Evolutionary conservation across 495 filamentous ascomycete species (phyloP), one percentile per base, ranked within the genome.

Genomic region (Sabuloglossum arenarium): DNA sequence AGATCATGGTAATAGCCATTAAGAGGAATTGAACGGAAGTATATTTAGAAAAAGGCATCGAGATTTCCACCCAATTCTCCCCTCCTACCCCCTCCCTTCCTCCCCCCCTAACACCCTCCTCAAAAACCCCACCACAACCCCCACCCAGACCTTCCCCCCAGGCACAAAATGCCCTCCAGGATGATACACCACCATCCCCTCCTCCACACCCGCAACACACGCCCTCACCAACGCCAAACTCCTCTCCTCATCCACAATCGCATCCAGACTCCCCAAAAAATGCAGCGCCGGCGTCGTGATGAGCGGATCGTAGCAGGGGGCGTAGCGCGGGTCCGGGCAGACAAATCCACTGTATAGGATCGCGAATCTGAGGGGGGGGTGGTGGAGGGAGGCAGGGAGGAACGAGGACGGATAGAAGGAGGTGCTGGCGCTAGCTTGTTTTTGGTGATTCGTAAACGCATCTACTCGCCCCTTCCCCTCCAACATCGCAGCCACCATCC

Each of bases 111-210:
- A 10, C n/a, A n/a, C 39, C 8, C 32, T 58, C 46, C 45, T 56
- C 70, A 96, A 76, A 69, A 94, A 98, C 30, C 73, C 76, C 42
- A 81, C 79, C 54, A 90, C 66, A 46, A 77, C 79, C 71, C 79
- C 79, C 37, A 84, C 78, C 76, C 82, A 94, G 59, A 84, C 79
- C 69, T 83, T 82, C 61, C 78, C 76, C 53, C 84, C 79, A 0
- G 91, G 91, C 63, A 98, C 72, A 64, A 90, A 94, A 67, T 98
- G 91, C 0, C 91, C 90, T 14, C 91, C 91, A 1, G 91, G 90
- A 71, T 97, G 91, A 61, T 76, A 80, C 42, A 94, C 75, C 31
- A 88, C 80, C 51, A 66, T 65, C 12, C 68, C 76, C 14, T 79
- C n/a, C n/a, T n/a, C n/a, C n/a, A n/a, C 79, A 43, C 73, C 67